Base-by-base conservation (phyloP, 129 eudicot genomes). In the Escallonia herrerae region DNA sequence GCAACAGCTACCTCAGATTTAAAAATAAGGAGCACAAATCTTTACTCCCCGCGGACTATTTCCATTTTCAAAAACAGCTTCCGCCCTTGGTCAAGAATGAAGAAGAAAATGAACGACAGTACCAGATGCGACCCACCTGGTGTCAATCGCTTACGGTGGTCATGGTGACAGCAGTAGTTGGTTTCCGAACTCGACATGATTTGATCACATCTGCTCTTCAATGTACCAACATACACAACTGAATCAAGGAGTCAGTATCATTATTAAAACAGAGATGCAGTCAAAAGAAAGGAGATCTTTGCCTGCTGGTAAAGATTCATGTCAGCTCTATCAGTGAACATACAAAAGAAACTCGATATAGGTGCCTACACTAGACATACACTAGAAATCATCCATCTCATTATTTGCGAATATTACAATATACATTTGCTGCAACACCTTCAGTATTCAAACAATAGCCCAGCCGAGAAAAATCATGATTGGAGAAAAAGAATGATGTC, bases 351-450 rank as follows among this genome's bases (percentile, higher is more conserved):
- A 43, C 53, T 7, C 8, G 58, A 44, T 22, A 39, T n/a, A 62
- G 63, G 33, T 39, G 9, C 62, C 43, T 43, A 46, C 12, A 15
- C 64, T 37, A 58, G 9, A 39, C 41, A 72, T 72, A 39, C 39
- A 45, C 81, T 64, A 72, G 67, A 68, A 59, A 67, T 63, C 44
- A 51, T 57, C 66, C 39, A 45, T 58, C 47, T 67, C 56, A 63
- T 74, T 62, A 62, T 73, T 48, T 13, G 66, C 58, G 13, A 66
- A 40, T 57, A 64, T 64, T 67, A 63, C 60, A 67, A 64, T 72
- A 73, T 76, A 73, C 79, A 76, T 72, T 49, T 63, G 57, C 49
- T 55, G 60, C 62, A 63, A 66, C 46, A 38, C 74, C 71, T 49
- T 65, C 44, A 55, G 54, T 51, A 74, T 55, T 70, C 52, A 70